Evolutionary conservation across 2,329 filamentous ascomycete genomes (phyloP), one percentile per base, ranked within the genome.

Genomic region (Scytalidium lignicola): DNA sequence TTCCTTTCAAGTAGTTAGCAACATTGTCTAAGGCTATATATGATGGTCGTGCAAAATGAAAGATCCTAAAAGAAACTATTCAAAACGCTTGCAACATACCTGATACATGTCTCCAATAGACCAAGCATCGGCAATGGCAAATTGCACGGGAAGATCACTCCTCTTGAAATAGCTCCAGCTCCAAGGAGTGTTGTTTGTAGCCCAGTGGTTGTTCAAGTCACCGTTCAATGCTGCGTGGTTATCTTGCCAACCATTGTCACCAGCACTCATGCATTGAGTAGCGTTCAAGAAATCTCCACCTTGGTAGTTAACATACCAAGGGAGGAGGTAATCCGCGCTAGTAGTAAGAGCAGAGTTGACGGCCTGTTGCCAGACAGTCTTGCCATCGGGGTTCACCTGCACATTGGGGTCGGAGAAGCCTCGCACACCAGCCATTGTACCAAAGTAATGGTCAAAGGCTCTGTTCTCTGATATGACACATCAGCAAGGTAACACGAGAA

Each of bases 71-170:
- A n/a, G n/a, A 15, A 26, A 43, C 15, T 6, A 21, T 18, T 10
- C 6, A 20, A 13, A 20, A 10, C 6, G 8, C 41, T 10, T 26
- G 41, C 6, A 43, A 43, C 19, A 9, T 41, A 68, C 68, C 56
- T 74, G 75, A 51, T 80, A 80, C 76, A 80, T 80, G 56, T 81
- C 78, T 2, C 69, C 75, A 17, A 78, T 57, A 0, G 76, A 75
- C 71, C 73, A 80, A 9, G 67, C 73, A 48, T 80, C 77, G 0
- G 75, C 76, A 54, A 80, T 69, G 3, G 72, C 70, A 59, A 74
- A 80, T 17, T 80, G 76, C 15, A 76, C 68, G 0, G 76, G 76
- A n/a, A 80, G 64, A 49, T 80, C 77, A 3, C 67, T 57, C n/a
- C 74, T 62, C 50, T 72, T 74, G 52, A 72, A 70, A 58, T 78